A percentile compares a stretch with the other conserved stretches of the same genome.
Conservation (phyloP, 768 basidiomycete genomes). For the Tylopilus subfusipes region DNA sequence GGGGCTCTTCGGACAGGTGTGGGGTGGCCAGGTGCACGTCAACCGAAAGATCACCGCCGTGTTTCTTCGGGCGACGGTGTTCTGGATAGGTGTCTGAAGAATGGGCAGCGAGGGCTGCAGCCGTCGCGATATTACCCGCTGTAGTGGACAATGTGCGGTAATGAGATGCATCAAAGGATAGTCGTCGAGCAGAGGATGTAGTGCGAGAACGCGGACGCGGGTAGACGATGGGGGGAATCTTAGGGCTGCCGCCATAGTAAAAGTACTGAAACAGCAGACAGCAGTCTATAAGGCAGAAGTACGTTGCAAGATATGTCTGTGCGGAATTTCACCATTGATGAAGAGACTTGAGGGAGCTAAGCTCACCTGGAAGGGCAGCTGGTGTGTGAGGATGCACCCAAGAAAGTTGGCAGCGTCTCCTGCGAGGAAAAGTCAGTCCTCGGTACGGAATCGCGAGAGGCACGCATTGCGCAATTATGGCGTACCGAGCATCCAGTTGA, state of each 20-base stretch:
- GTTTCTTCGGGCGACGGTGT: slow-evolving; percentile 32
- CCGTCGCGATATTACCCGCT: slow-evolving; percentile 68
- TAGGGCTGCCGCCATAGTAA: slow-evolving; percentile 55
- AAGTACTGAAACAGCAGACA: slow-evolving; percentile 74
- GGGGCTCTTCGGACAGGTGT: slow-evolving; percentile 22
- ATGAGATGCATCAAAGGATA: slow-evolving; percentile 54
- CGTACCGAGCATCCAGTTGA: slow-evolving; percentile 89
- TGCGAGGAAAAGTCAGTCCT: slow-evolving; percentile 27
- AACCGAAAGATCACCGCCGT: slow-evolving; percentile 19
- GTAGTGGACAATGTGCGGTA: slow-evolving; percentile 68
- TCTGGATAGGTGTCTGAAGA: slow-evolving; percentile 49
- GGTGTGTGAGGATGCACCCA: slow-evolving; percentile 87
- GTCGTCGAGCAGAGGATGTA: slow-evolving; percentile 41
- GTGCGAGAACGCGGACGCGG: slow-evolving; percentile 42
- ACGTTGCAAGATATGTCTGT: slow-evolving; percentile 86
- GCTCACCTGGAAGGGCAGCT: slow-evolving; percentile 90
- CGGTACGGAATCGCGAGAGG: not conserved
- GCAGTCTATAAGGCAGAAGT: slow-evolving; percentile 85
- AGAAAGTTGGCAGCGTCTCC: slow-evolving; percentile 93
- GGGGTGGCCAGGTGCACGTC: slow-evolving; percentile 18
- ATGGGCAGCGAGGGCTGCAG: slow-evolving; percentile 66
- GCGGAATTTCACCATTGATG: slow-evolving; percentile 5
- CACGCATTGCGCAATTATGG: slow-evolving; percentile 13
- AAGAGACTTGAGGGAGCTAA: not conserved
- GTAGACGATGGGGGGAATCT: slow-evolving; percentile 35